These are phyloP conservation scores for Brasenia schreberi DNA, from an alignment of 164 flowering plant genomes.

Conservation along the genomic window DNA sequence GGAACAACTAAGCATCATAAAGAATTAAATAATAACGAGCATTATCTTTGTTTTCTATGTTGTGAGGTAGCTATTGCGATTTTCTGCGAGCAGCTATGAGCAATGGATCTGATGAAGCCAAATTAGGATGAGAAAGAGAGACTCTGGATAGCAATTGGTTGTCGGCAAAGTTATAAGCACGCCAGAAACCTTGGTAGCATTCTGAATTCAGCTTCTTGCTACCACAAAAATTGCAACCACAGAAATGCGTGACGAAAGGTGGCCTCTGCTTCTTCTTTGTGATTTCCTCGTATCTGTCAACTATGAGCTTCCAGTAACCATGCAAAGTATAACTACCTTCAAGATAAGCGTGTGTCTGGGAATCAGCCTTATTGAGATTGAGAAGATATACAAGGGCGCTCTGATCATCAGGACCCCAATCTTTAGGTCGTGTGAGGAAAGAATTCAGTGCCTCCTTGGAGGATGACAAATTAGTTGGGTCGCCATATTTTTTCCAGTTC, in stretches of 20 bases:
- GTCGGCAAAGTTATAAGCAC: constrained; percentile 1
- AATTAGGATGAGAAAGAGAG: background rate
- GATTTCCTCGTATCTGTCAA: background rate
- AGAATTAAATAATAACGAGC: background rate
- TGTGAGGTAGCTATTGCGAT: background rate
- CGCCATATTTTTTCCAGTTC: constrained; percentile 1
- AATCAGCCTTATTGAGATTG: background rate
- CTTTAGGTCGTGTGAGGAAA: background rate
- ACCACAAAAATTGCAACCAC: constrained; percentile 2
- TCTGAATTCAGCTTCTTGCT: background rate
- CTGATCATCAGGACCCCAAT: constrained; percentile 2
- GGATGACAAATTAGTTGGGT: background rate
- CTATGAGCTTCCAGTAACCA: background rate
- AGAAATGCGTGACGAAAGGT: constrained; percentile 2
- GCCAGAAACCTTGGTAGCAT: background rate
- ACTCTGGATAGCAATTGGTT: background rate
- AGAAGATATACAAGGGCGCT: constrained; percentile 1
- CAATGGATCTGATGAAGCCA: constrained; percentile 1
- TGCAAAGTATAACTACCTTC: background rate
- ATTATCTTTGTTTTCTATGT: background rate
- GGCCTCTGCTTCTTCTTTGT: background rate
- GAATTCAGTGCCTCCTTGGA: background rate
- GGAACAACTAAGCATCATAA: no score
- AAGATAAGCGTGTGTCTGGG: background rate
- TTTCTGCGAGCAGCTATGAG: background rate